Evolutionary conservation across 2,329 filamentous ascomycete species (phyloP).

Genomic region (Pyricularia pennisetigena): DNA sequence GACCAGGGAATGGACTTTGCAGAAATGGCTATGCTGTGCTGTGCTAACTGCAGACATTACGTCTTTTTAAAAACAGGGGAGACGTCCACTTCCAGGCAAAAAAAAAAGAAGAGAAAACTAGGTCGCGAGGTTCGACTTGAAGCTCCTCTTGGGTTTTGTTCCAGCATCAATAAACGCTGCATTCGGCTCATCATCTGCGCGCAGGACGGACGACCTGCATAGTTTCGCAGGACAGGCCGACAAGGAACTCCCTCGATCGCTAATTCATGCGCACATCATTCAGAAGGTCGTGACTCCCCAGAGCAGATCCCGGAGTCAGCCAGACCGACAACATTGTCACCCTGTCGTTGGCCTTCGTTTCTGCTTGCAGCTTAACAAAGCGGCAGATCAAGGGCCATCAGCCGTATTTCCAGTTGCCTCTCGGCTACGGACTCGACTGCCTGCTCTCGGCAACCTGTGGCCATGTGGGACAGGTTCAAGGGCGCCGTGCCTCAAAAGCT

Average conservation of each 20-base stretch:
- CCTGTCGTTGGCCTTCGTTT: background rate
- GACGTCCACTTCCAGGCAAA: background rate
- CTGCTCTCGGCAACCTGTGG: background rate
- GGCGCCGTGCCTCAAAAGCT: slow-evolving; percentile 6
- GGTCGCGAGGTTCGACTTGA: background rate
- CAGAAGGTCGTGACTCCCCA: background rate
- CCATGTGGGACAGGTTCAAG: slow-evolving; percentile 6
- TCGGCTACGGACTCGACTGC: background rate
- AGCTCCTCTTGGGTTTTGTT: background rate
- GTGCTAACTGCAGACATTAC: background rate
- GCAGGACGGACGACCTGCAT: background rate
- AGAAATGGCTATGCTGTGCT: background rate
- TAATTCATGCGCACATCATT: background rate
- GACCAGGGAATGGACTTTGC: background rate
- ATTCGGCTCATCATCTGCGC: background rate
- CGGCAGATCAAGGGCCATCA: background rate
- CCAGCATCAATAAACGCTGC: background rate
- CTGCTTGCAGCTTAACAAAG: background rate
- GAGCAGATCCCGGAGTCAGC: background rate
- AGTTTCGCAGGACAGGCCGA: background rate
- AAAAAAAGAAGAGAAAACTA: background rate
- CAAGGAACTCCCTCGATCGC: background rate
- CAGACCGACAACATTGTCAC: background rate
- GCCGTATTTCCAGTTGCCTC: background rate
- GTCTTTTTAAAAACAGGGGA: background rate